phyloP scores from a whole-genome alignment of 116 monocot genomes.

The Cymodocea nodosa region DNA sequence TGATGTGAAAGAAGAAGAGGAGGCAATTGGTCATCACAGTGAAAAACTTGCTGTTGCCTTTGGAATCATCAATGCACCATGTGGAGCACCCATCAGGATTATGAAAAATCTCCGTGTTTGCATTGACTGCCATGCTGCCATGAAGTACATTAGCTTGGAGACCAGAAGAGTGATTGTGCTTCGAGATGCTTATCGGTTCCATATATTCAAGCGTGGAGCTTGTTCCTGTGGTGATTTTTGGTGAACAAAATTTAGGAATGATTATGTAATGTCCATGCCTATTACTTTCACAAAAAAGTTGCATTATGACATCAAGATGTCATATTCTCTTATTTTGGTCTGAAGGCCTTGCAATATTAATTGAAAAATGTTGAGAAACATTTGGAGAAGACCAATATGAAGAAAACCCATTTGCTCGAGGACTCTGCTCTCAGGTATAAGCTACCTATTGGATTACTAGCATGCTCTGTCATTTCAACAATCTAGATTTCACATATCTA shows the following conservation, averaged over 20 bases:
- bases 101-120: conserved; percentile 45
- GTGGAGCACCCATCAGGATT: conserved; percentile 25
- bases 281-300: too few relatives aligned
- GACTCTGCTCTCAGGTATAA: too few relatives aligned
- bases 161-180: conserved; percentile 26
- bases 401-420: too few relatives aligned
- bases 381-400: too few relatives aligned
- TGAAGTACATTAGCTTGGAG: conserved; percentile 27
- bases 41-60: conserved; percentile 45
- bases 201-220: conserved; percentile 25
- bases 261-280: too few relatives aligned
- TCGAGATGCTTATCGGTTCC: conserved; percentile 30
- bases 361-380: too few relatives aligned
- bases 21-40: conserved; percentile 23
- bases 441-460: too few relatives aligned
- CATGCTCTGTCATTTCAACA: too few relatives aligned
- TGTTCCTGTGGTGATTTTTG: conserved; percentile 48
- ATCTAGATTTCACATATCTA: too few relatives aligned
- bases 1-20: conserved; percentile 46
- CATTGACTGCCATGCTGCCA: conserved; percentile 36
- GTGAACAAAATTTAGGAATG: conserved; percentile 11
- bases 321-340: too few relatives aligned
- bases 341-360: too few relatives aligned
- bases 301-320: too few relatives aligned
- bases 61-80: conserved; percentile 37